A percentile compares a stretch with the other conserved stretches of the same genome.
phyloP scores from a whole-genome alignment of 2,329 filamentous ascomycete genomes.

The Uncinocarpus reesii region DNA sequence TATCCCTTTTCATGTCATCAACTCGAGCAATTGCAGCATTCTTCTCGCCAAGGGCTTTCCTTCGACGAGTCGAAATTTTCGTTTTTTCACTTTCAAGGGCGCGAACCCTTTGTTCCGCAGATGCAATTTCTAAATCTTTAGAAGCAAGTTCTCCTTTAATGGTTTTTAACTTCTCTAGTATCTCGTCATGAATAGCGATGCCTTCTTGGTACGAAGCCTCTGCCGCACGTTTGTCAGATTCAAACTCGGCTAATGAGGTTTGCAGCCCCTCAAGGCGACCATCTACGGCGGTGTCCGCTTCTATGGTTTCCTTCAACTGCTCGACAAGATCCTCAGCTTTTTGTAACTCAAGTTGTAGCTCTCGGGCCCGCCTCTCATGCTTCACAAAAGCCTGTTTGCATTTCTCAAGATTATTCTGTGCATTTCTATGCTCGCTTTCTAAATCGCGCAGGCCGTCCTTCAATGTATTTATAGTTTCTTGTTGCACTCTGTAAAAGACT shows the following conservation, averaged over 20 bases:
- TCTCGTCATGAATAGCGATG: constrained; percentile 34
- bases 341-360: constrained; percentile 49
- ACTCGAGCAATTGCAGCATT: constrained; percentile 49
- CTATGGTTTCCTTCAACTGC: constrained; percentile 56
- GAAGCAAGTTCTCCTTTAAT: constrained; percentile 28
- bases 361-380: constrained; percentile 39
- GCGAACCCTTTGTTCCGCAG: constrained; percentile 28
- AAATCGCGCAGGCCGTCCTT: constrained; percentile 46
- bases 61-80: constrained; percentile 41
- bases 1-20: constrained; percentile 41
- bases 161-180: constrained; percentile 32
- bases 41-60: constrained; percentile 49
- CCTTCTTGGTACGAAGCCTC: constrained; percentile 43
- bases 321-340: constrained; percentile 52
- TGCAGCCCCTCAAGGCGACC: constrained; percentile 52
- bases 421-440: constrained; percentile 40
- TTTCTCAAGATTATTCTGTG: constrained; percentile 42
- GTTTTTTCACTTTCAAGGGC: constrained; percentile 47
- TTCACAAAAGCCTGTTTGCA: constrained; percentile 42
- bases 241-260: constrained; percentile 47
- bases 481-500: constrained; percentile 32
- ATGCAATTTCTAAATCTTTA: constrained; percentile 28
- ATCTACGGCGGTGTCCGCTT: constrained; percentile 51
- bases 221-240: constrained; percentile 38
- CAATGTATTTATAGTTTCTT: constrained; percentile 43